A percentile compares a stretch with the other conserved stretches of the same genome.
phyloP scores from a whole-genome alignment of 140 eudicot species.

The Ambrosia hybrid region DNA sequence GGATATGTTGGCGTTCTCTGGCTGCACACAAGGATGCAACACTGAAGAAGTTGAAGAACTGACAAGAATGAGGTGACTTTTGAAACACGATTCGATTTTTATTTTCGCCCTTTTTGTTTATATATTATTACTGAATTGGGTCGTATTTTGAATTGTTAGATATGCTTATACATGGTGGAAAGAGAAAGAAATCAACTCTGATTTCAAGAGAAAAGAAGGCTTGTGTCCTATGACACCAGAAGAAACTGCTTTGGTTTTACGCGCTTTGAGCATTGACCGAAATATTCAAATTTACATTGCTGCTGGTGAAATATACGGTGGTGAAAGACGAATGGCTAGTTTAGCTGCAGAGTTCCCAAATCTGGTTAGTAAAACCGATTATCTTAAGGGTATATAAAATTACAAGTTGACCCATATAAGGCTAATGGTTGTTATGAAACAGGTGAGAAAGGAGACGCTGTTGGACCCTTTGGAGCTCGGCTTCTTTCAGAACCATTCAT shows the following conservation, averaged over 20 bases:
- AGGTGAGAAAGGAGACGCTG: constrained; percentile 71
- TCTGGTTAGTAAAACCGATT: constrained; percentile 46
- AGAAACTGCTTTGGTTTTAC: constrained; percentile 53
- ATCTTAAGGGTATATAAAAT: background rate
- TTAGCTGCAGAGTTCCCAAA: constrained; percentile 61
- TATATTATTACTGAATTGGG: background rate
- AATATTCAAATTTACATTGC: constrained; percentile 67
- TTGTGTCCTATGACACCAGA: constrained; percentile 77
- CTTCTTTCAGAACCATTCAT: constrained; percentile 66
- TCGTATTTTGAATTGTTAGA: constrained; percentile 36
- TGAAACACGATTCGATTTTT: constrained; percentile 14
- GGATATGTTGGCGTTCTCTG: constrained; percentile 81
- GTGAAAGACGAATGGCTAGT: constrained; percentile 56
- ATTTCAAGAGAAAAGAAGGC: constrained; percentile 63
- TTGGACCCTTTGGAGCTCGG: constrained; percentile 54
- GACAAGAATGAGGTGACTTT: constrained; percentile 61
- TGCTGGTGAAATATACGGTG: constrained; percentile 77
- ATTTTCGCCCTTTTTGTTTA: background rate
- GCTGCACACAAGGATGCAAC: constrained; percentile 70
- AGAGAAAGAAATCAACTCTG: constrained; percentile 70
- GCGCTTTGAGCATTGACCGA: constrained; percentile 50
- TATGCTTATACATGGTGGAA: constrained; percentile 86
- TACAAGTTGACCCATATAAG: background rate
- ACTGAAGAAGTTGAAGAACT: constrained; percentile 55
- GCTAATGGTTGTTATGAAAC: constrained; percentile 19